A percentile compares a stretch with the other conserved stretches of the same genome.
These are phyloP conservation scores for Rosa multiflora DNA, from an alignment of 306 rosid species.

Conservation along the genomic window DNA sequence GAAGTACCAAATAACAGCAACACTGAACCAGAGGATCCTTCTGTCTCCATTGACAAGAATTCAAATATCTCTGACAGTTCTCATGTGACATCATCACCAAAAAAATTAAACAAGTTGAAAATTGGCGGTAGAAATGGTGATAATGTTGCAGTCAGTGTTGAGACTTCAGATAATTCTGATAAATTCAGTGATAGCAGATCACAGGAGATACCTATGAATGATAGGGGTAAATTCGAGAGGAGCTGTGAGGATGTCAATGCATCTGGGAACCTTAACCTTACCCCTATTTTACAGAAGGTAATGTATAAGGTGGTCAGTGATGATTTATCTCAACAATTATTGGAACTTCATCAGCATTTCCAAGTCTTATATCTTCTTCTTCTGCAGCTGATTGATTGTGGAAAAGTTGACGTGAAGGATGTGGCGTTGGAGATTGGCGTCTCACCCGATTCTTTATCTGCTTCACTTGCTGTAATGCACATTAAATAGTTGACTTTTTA, in stretches of 20 bases:
- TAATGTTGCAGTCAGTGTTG: slow-evolving; percentile 27
- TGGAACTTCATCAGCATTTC: slow-evolving; percentile 24
- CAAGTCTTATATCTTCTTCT: slow-evolving; percentile 25
- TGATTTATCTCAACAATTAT: slow-evolving; percentile 16
- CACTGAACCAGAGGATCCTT: slow-evolving; percentile 38
- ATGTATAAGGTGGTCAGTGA: slow-evolving; percentile 12
- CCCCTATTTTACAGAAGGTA: slow-evolving; percentile 75
- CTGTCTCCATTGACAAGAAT: slow-evolving; percentile 45
- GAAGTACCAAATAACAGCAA: slow-evolving; percentile 39
- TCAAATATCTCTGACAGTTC: slow-evolving; percentile 40
- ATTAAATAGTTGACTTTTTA: neutral
- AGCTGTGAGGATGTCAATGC: slow-evolving; percentile 44
- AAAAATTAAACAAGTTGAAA: slow-evolving; percentile 34
- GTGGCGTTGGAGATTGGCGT: slow-evolving; percentile 84
- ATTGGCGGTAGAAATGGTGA: slow-evolving; percentile 52
- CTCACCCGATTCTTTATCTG: slow-evolving; percentile 65
- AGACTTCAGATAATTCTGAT: slow-evolving; percentile 42
- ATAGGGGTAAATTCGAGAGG: slow-evolving; percentile 34
- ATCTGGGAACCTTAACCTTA: slow-evolving; percentile 50
- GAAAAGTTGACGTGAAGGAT: slow-evolving; percentile 71
- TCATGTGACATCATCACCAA: slow-evolving; percentile 40
- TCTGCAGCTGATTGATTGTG: slow-evolving; percentile 87
- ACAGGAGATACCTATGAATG: slow-evolving; percentile 40
- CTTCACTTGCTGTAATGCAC: slow-evolving; percentile 66
- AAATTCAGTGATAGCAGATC: slow-evolving; percentile 39